These are phyloP conservation scores for Hortiboletus flavorubellus DNA, from an alignment of 768 basidiomycete species.

Conservation along the genomic window DNA sequence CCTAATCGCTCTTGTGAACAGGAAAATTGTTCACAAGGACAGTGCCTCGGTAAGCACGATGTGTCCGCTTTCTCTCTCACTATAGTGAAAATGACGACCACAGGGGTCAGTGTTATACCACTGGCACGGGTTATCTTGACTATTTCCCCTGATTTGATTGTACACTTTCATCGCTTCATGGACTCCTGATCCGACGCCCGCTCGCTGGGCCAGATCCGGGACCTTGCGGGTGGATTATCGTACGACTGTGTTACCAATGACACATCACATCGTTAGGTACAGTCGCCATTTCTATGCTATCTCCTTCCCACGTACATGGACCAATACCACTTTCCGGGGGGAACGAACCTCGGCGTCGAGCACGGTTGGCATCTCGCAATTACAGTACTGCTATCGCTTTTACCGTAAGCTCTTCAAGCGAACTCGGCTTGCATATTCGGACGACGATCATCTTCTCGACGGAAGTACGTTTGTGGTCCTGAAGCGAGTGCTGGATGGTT, in stretches of 20 bases:
- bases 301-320: no score
- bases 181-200: neutral
- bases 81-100: neutral
- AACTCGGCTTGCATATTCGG: neutral
- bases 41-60: constrained; percentile 48
- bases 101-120: constrained; percentile 68
- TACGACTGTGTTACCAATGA: neutral
- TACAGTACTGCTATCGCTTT: no score
- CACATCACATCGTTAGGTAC: neutral
- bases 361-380: no score
- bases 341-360: neutral
- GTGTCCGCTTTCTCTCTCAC: neutral
- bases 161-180: neutral
- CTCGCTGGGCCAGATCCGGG: neutral
- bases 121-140: constrained; percentile 56
- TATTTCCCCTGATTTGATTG: neutral
- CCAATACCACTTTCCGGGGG: no score
- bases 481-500: no score
- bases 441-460: neutral
- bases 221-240: neutral
- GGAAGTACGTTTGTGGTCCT: no score
- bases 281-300: neutral
- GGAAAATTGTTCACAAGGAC: constrained; percentile 80
- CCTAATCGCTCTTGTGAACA: constrained; percentile 83
- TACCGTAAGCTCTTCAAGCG: neutral